Conservation (phyloP, 116 monocot species). For the Cymodocea nodosa region DNA sequence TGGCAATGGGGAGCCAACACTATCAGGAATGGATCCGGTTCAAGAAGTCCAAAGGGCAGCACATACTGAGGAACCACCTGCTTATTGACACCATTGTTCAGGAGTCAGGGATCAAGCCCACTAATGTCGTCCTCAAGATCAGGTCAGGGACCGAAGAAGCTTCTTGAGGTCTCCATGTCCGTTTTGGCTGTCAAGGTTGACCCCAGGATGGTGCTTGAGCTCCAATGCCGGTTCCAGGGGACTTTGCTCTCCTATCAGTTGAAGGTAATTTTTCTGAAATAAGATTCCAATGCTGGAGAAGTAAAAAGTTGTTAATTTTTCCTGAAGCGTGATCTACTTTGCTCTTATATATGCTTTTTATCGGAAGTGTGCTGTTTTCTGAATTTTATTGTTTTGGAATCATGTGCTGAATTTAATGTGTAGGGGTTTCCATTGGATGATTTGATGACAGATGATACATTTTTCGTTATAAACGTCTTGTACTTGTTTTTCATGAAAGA, state of each 20-base stretch:
- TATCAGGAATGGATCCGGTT: conserved; percentile 65
- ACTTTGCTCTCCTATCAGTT: conserved; percentile 43
- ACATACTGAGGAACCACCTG: conserved; percentile 83
- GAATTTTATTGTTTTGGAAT: no score
- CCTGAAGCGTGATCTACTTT: no score
- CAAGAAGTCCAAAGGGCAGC: conserved; percentile 95
- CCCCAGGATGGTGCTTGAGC: conserved; percentile 82
- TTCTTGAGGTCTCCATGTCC: conserved; percentile 69
- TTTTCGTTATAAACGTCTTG: no score
- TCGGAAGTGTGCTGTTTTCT: no score
- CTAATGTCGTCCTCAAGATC: conserved; percentile 89
- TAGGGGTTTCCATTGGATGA: no score
- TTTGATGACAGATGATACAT: no score
- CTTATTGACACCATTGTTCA: conserved; percentile 73
- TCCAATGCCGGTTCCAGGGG: conserved; percentile 79
- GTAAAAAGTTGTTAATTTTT: no score
- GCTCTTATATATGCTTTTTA: no score
- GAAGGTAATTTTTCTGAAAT: conserved; percentile 22
- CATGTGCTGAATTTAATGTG: no score
- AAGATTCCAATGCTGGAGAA: no score
- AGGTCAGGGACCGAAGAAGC: conserved; percentile 92
- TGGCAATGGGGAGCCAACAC: conserved; percentile 23
- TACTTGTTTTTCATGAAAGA: no score
- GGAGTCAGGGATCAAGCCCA: conserved; percentile 84
- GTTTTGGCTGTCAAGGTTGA: conserved; percentile 85